Conservation (phyloP, 139 green algal genomes). For the Auxenochlorella pyrenoidosa region DNA sequence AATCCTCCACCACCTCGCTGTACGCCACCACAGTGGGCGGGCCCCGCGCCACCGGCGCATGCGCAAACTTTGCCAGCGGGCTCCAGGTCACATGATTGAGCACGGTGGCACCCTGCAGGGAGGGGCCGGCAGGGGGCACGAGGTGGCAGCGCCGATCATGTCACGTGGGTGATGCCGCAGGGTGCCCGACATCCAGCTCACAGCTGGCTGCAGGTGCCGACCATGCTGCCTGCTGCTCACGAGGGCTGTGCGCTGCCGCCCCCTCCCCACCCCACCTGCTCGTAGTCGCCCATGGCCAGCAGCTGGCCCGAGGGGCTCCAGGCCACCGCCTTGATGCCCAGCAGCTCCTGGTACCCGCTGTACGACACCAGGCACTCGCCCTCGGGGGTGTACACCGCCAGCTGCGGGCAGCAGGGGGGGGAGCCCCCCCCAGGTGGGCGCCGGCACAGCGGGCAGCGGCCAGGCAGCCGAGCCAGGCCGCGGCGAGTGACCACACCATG, state of each 20-base stretch:
- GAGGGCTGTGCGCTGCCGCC: background rate
- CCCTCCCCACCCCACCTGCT: slow-evolving; percentile 53
- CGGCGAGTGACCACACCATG: too few species aligned
- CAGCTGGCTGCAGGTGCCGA: background rate
- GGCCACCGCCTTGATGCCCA: slow-evolving; percentile 68
- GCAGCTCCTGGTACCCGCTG: slow-evolving; percentile 54
- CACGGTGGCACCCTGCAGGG: slow-evolving; percentile 62
- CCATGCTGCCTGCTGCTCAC: background rate
- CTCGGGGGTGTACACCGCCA: slow-evolving; percentile 52
- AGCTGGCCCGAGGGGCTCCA: slow-evolving; percentile 78
- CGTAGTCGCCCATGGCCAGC: slow-evolving; percentile 80
- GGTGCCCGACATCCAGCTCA: too few species aligned
- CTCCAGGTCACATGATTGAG: slow-evolving; percentile 82
- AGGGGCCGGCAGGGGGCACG: background rate
- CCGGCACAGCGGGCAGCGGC: too few species aligned
- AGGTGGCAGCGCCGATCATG: too few species aligned
- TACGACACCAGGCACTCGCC: slow-evolving; percentile 52
- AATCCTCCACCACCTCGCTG: slow-evolving; percentile 58
- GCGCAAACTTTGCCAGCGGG: slow-evolving; percentile 66
- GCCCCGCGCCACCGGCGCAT: slow-evolving; percentile 51
- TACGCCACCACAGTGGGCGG: slow-evolving; percentile 70
- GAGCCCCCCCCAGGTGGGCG: too few species aligned
- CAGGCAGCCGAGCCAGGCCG: too few species aligned
- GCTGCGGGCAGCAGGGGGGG: background rate
- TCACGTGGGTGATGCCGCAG: too few species aligned